Evolutionary conservation across 2,329 filamentous ascomycete genomes (phyloP).

Genomic region (Aschersonia sp.): DNA sequence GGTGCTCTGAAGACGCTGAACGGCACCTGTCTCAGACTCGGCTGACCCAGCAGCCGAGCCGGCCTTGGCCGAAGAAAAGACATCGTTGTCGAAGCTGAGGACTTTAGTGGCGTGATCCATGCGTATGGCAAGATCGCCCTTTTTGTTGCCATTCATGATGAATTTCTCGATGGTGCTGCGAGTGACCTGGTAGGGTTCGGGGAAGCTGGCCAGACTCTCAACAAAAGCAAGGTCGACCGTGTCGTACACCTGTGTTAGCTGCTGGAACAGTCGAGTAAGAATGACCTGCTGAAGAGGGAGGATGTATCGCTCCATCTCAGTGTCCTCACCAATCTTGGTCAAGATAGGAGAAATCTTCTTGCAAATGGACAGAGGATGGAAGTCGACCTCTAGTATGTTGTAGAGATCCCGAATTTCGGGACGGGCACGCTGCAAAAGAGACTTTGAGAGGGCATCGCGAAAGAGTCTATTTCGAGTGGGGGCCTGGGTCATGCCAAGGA

Average conservation of each 20-base stretch:
- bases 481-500: conserved; percentile 82
- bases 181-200: conserved; percentile 87
- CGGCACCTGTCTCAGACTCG: conserved; percentile 68
- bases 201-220: conserved; percentile 86
- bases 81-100: conserved; percentile 93
- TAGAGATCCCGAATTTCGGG: conserved; percentile 95
- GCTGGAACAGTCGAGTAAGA: conserved; percentile 94
- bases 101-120: conserved; percentile 93
- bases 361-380: conserved; percentile 97
- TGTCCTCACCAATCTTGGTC: conserved; percentile 79
- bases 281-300: conserved; percentile 95
- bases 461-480: conserved; percentile 85
- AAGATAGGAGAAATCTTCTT: conserved; percentile 97
- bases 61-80: conserved; percentile 94
- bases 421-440: conserved; percentile 78
- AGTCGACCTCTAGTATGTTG: conserved; percentile 98
- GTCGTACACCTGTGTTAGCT: conserved; percentile 97
- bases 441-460: conserved; percentile 91
- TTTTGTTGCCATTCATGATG: conserved; percentile 99
- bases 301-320: conserved; percentile 96
- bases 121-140: conserved; percentile 91
- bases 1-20: conserved; percentile 93
- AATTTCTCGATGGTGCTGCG: conserved; percentile 95
- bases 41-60: conserved; percentile 74
- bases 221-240: conserved; percentile 92